Conservation (phyloP, 352 stramenopile genomes). For the Globisporangium spiculum region DNA sequence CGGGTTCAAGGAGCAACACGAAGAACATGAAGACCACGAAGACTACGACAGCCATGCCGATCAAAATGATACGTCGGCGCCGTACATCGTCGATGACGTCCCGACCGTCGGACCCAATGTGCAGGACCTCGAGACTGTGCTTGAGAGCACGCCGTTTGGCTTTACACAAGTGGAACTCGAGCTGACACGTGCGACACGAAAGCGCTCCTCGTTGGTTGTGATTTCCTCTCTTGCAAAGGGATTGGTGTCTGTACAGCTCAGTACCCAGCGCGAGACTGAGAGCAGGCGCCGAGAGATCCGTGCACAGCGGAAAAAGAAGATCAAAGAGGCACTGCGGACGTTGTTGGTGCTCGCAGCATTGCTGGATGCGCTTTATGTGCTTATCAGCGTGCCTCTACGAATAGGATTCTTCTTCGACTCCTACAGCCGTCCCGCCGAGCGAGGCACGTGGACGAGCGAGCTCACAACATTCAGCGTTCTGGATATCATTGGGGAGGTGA, state of each 20-base stretch:
- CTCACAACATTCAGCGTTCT: conserved; percentile 28
- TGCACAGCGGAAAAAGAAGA: background rate
- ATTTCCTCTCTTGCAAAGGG: conserved; percentile 7
- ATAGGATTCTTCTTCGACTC: conserved; percentile 48
- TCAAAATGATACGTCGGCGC: background rate
- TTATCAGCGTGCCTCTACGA: conserved; percentile 35
- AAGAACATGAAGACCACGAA: background rate
- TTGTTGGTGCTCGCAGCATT: conserved; percentile 24
- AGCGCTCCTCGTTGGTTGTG: conserved; percentile 10
- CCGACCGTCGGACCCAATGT: background rate
- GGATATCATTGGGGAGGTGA: conserved; percentile 27
- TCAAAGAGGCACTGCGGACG: background rate
- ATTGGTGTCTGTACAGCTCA: conserved; percentile 4
- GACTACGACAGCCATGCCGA: background rate
- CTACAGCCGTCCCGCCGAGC: conserved; percentile 12
- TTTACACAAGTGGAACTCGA: conserved; percentile 16
- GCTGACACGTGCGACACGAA: conserved; percentile 2
- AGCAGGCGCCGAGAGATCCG: conserved; percentile 1
- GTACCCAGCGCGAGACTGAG: conserved; percentile 3
- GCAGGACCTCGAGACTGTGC: conserved; percentile 9
- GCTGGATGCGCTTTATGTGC: conserved; percentile 33
- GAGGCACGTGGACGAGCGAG: conserved; percentile 23
- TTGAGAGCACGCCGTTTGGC: conserved; percentile 14
- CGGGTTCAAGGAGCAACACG: background rate
- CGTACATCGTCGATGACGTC: conserved; percentile 16